These are phyloP conservation scores for Meyerozyma guilliermondii DNA, from an alignment of 1,139 yeast genomes.

Conservation along the genomic window DNA sequence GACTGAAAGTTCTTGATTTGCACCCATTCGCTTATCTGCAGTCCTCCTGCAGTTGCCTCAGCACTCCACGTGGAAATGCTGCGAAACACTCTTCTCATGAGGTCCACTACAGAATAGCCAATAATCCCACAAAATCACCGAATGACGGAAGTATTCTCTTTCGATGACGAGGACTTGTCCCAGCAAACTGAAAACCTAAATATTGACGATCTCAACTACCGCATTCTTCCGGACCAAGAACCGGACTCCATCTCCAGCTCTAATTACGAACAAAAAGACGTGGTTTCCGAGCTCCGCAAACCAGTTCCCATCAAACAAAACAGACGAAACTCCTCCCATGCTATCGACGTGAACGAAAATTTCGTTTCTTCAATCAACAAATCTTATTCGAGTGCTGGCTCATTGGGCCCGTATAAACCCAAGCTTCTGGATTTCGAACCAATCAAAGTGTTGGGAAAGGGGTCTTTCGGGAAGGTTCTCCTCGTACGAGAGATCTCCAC, in stretches of 20 bases:
- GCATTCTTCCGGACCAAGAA: background rate
- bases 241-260: background rate
- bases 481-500: constrained; percentile 65
- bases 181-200: background rate
- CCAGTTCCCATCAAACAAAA: constrained; percentile 12
- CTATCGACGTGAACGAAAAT: constrained; percentile 21
- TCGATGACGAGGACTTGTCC: constrained; percentile 1
- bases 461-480: constrained; percentile 87
- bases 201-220: background rate
- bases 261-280: constrained; percentile 9
- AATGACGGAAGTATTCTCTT: background rate
- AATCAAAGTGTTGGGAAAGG: constrained; percentile 79
- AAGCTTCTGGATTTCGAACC: constrained; percentile 62
- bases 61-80: constrained; percentile 1
- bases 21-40: background rate
- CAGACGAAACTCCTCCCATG: constrained; percentile 15
- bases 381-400: constrained; percentile 1
- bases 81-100: background rate
- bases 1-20: too few species aligned
- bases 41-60: too few species aligned
- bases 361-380: constrained; percentile 22
- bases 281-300: constrained; percentile 13
- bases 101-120: background rate
- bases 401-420: constrained; percentile 22
- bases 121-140: background rate